Evolutionary conservation across 2,329 filamentous ascomycete genomes (phyloP), one percentile per base, ranked within the genome.

Genomic region (Penicillium olsonii): DNA sequence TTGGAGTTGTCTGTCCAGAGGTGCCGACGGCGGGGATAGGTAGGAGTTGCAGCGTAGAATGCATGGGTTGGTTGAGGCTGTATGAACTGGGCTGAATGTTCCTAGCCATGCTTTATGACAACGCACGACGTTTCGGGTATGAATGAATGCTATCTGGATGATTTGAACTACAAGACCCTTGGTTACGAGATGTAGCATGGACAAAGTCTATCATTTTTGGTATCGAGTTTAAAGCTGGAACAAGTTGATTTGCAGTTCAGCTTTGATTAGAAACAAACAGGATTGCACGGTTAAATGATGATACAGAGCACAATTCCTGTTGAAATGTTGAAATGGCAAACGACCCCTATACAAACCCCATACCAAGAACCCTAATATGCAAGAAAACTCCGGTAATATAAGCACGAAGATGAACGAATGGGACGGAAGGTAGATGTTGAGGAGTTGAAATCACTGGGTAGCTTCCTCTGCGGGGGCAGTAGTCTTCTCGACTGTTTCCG

Each of bases 401-500:
- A 33, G 34, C 34, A 49, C 18, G 17, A 20, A 35, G 27, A n/a
- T 20, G 26, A 34, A 17, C 22, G 6, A 9, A 40, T 7, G 40
- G 31, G 19, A 39, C n/a, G n/a, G 29, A 31, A 17, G 37, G 26
- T n/a, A 33, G 27, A 11, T 26, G 24, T 31, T 35, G n/a, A 12
- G 11, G 27, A 18, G 27, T 46, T 18, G n/a, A 35, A 43, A 44
- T 68, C 52, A 71, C 34, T 59, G 61, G 14, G 59, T 59, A 24
- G 60, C 59, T 42, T 66, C 64, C 24, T 62, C 64, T 14, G 56
- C 40, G 2, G 46, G 51, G 49, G 58, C 52, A 42, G 62, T 37
- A 26, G 57, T 59, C 50, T 65, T 57, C 10, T 65, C 61, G 19
- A 55, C 52, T 15, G 62, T 61, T 19, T 60, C 57, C 27, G 66